phyloP scores from a whole-genome alignment of 129 eudicot genomes.

The Flaveria brownii region DNA sequence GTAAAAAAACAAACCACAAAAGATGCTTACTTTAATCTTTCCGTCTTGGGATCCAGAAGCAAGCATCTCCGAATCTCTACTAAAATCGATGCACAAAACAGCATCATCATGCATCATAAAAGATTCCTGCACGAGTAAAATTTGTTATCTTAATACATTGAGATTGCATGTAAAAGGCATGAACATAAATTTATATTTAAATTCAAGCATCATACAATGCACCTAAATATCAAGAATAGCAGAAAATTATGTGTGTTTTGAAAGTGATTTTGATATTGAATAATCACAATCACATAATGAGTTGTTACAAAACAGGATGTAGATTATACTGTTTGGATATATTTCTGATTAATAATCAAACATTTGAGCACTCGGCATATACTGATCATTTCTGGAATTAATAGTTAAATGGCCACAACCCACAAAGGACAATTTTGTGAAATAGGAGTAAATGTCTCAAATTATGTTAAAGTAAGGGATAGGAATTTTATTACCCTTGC shows the following conservation, averaged over 20 bases:
- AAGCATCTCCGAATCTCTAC: conserved; percentile 96
- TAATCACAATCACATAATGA: neutral
- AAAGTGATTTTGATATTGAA: too few species aligned
- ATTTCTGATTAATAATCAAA: neutral
- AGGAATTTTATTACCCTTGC: too few species aligned
- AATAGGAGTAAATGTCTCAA: neutral
- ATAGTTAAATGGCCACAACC: neutral
- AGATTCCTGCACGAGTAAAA: conserved; percentile 60
- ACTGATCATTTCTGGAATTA: neutral
- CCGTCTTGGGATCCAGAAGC: conserved; percentile 98
- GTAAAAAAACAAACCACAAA: neutral
- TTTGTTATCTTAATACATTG: neutral
- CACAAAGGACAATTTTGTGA: neutral
- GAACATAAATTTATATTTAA: neutral
- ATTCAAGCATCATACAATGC: neutral
- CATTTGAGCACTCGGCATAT: neutral
- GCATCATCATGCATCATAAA: conserved; percentile 99
- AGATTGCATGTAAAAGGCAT: neutral
- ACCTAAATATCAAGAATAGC: neutral
- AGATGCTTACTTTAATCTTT: conserved; percentile 69
- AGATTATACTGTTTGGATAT: neutral
- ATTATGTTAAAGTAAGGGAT: neutral
- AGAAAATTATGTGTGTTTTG: neutral
- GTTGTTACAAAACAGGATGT: neutral
- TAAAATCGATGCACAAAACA: conserved; percentile 84